These are phyloP conservation scores for Xylaria sp. DNA, from an alignment of 2,329 filamentous ascomycete species.

Conservation along the genomic window DNA sequence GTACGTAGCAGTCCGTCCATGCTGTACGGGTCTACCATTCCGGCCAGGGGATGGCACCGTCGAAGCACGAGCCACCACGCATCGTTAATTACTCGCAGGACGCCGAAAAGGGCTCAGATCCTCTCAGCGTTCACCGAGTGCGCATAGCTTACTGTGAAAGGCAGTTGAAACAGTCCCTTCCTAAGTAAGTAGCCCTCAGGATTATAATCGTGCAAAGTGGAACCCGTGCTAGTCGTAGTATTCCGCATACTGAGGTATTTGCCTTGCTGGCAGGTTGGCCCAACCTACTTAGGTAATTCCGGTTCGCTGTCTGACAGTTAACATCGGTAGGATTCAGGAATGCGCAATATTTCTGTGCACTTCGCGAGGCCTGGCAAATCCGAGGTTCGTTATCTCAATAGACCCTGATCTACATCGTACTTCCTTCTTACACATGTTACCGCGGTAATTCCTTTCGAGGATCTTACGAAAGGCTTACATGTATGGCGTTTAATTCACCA, in stretches of 20 bases:
- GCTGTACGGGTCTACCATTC: slow-evolving; percentile 12
- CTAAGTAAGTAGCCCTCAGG: slow-evolving; percentile 27
- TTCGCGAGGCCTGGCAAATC: slow-evolving; percentile 15
- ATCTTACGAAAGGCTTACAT: slow-evolving; percentile 8
- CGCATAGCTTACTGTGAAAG: slow-evolving; percentile 34
- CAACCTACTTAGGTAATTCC: slow-evolving; percentile 5
- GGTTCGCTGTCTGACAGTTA: not conserved
- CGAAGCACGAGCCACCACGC: slow-evolving; percentile 19
- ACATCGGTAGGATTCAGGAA: slow-evolving; percentile 29
- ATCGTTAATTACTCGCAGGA: slow-evolving; percentile 25
- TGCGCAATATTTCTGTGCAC: slow-evolving; percentile 17
- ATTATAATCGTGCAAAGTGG: slow-evolving; percentile 17
- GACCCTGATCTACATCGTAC: slow-evolving; percentile 23
- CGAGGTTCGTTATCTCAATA: slow-evolving; percentile 7
- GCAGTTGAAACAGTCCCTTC: slow-evolving; percentile 31
- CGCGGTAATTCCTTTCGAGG: slow-evolving; percentile 22
- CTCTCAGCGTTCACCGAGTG: slow-evolving; percentile 5
- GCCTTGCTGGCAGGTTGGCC: slow-evolving; percentile 5
- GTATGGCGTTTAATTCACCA: slow-evolving; percentile 7
- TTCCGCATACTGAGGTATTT: not conserved
- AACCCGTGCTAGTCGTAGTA: slow-evolving; percentile 25
- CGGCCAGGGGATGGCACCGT: slow-evolving; percentile 11
- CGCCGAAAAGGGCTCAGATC: slow-evolving; percentile 25
- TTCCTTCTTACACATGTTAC: slow-evolving; percentile 21
- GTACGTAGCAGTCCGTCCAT: not conserved